Evolutionary conservation across 352 stramenopile genomes (phyloP).

Genomic region (Phytophthora parvispora): DNA sequence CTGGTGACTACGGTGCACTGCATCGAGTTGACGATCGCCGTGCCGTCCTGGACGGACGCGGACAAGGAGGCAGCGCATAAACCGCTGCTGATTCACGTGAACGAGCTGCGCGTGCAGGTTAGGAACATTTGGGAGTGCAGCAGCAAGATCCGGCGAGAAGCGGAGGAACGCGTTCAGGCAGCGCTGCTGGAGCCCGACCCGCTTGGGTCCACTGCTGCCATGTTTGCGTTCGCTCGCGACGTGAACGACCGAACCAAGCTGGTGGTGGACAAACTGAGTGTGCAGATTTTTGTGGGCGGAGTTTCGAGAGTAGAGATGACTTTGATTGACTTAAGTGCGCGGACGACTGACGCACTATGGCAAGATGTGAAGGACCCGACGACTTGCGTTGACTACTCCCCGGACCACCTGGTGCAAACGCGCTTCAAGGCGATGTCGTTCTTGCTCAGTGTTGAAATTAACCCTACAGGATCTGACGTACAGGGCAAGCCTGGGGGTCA

Average conservation of each 20-base stretch:
- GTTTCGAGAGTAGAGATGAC: conserved; percentile 48
- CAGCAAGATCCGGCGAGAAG: conserved; percentile 40
- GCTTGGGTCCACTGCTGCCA: conserved; percentile 68
- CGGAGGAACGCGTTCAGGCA: conserved; percentile 41
- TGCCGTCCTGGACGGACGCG: conserved; percentile 61
- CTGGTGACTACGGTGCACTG: conserved; percentile 65
- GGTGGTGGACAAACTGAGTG: conserved; percentile 55
- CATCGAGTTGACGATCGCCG: conserved; percentile 61
- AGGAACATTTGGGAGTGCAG: conserved; percentile 61
- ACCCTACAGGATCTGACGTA: not conserved
- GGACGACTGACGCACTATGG: conserved; percentile 73
- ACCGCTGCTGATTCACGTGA: conserved; percentile 54
- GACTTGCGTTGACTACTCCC: conserved; percentile 64
- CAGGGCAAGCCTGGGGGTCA: not conserved
- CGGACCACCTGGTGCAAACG: conserved; percentile 70
- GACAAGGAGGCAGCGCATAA: conserved; percentile 67
- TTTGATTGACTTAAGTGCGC: conserved; percentile 54
- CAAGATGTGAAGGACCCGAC: conserved; percentile 74
- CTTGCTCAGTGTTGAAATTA: conserved; percentile 51
- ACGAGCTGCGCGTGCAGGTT: conserved; percentile 63
- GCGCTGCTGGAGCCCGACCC: conserved; percentile 63
- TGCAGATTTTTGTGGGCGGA: conserved; percentile 60
- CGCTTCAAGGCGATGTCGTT: conserved; percentile 75
- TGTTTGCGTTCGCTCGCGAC: conserved; percentile 66
- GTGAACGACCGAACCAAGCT: conserved; percentile 64